These are phyloP conservation scores for Papiliotrema flavescens DNA, from an alignment of 1,284 basidiomycete genomes.

Conservation along the genomic window DNA sequence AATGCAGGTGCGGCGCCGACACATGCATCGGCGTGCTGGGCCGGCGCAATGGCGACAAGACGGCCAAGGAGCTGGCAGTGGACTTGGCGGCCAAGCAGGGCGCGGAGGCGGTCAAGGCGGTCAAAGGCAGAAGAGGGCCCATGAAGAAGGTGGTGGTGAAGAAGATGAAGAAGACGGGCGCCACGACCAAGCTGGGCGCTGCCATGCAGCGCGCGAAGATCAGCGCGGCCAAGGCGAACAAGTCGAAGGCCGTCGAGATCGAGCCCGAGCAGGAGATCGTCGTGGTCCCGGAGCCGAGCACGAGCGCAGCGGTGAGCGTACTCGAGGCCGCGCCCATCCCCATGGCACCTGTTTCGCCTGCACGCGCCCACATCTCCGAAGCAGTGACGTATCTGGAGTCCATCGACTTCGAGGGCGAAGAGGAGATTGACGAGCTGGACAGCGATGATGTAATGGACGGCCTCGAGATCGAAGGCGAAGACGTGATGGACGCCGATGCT, in stretches of 20 bases:
- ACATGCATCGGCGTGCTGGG: slow-evolving; percentile 48
- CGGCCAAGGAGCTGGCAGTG: slow-evolving; percentile 20
- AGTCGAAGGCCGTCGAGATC: background rate
- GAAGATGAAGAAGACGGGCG: background rate
- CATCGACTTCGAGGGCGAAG: background rate
- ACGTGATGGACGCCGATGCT: background rate
- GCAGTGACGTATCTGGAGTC: too few relatives aligned
- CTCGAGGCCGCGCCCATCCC: too few relatives aligned
- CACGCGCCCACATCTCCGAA: too few relatives aligned
- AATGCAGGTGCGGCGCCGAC: slow-evolving; percentile 47
- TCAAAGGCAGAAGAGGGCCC: slow-evolving; percentile 1
- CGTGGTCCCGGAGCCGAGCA: too few relatives aligned
- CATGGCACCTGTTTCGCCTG: too few relatives aligned
- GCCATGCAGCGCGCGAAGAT: background rate
- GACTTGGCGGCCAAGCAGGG: slow-evolving; percentile 11
- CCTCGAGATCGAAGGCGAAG: background rate
- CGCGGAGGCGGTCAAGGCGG: background rate
- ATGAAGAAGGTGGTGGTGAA: slow-evolving; percentile 6
- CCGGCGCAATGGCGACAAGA: slow-evolving; percentile 30
- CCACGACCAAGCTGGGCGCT: background rate
- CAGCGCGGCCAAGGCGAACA: background rate
- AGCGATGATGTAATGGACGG: background rate
- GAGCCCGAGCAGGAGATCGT: too few relatives aligned
- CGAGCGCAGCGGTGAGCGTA: too few relatives aligned
- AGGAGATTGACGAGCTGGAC: background rate